These are phyloP conservation scores for Leccinellum luteum DNA, from an alignment of 768 basidiomycete genomes.

Conservation along the genomic window DNA sequence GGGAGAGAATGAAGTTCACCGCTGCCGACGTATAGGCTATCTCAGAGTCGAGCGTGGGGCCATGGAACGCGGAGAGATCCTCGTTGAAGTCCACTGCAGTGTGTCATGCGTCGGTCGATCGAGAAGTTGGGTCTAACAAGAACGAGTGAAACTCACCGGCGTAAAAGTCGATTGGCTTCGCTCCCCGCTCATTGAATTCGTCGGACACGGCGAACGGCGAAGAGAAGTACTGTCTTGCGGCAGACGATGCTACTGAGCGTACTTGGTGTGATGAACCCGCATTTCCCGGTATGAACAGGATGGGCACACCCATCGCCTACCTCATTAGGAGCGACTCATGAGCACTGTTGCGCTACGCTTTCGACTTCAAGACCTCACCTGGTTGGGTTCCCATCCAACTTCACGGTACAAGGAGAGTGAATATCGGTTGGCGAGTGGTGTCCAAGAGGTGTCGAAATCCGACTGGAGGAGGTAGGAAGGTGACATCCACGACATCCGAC, in stretches of 20 bases:
- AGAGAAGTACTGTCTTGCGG: slow-evolving; percentile 73
- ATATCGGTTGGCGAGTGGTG: slow-evolving; percentile 70
- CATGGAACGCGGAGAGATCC: slow-evolving; percentile 94
- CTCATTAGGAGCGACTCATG: slow-evolving; percentile 1
- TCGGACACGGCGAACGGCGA: slow-evolving; percentile 54
- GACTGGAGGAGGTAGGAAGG: slow-evolving; percentile 81
- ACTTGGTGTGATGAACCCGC: slow-evolving; percentile 94
- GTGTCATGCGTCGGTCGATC: not conserved
- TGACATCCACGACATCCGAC: slow-evolving; percentile 95
- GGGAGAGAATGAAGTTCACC: slow-evolving; percentile 74
- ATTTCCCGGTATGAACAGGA: slow-evolving; percentile 96
- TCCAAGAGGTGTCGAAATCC: slow-evolving; percentile 65
- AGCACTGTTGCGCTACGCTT: not conserved
- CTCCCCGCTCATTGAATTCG: slow-evolving; percentile 44
- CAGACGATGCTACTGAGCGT: slow-evolving; percentile 92
- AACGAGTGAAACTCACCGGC: slow-evolving; percentile 51
- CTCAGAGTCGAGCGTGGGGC: slow-evolving; percentile 81
- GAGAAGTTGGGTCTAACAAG: not conserved
- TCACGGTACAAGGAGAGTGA: slow-evolving; percentile 92
- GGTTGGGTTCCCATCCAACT: slow-evolving; percentile 69
- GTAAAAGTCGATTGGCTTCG: slow-evolving; percentile 79
- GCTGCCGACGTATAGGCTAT: slow-evolving; percentile 69
- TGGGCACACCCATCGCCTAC: slow-evolving; percentile 62
- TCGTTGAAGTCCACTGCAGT: slow-evolving; percentile 86
- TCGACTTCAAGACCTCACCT: slow-evolving; percentile 39